Percentiles rank a stretch among this genome's conserved stretches.
Conservation (phyloP, 306 rosid genomes). For the Mucuna pruriens region DNA sequence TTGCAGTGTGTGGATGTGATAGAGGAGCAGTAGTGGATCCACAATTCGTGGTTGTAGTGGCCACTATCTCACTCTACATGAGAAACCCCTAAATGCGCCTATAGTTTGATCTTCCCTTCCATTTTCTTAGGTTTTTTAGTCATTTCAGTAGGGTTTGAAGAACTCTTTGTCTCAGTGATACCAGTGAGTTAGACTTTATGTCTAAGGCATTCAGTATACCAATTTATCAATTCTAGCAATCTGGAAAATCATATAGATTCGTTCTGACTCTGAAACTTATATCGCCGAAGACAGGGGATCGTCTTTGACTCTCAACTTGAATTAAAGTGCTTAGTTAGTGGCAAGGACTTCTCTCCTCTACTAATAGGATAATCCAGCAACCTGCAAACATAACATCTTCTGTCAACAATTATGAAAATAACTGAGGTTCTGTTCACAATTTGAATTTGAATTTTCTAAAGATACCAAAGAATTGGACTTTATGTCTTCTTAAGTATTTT, state of each 20-base stretch:
- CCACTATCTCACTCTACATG: neutral
- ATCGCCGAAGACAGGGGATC: neutral
- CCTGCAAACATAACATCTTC: neutral
- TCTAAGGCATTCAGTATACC: neutral
- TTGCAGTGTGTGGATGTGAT: neutral
- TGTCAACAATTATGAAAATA: neutral
- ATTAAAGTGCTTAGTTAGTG: neutral
- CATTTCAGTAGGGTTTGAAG: neutral
- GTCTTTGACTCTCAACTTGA: conserved; percentile 1
- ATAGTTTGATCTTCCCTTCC: neutral
- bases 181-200: neutral
- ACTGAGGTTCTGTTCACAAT: neutral
- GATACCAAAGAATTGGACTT: neutral
- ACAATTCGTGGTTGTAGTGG: neutral
- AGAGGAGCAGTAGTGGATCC: neutral
- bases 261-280: neutral
- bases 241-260: neutral
- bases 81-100: neutral
- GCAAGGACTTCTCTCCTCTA: neutral
- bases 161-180: neutral
- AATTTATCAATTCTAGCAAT: neutral
- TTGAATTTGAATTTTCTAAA: neutral
- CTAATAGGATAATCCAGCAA: neutral
- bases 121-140: neutral
- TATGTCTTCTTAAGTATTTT: neutral